Conservation (phyloP, 202 grass and related monocot species). For the Dendrocalamus latiflorus region DNA sequence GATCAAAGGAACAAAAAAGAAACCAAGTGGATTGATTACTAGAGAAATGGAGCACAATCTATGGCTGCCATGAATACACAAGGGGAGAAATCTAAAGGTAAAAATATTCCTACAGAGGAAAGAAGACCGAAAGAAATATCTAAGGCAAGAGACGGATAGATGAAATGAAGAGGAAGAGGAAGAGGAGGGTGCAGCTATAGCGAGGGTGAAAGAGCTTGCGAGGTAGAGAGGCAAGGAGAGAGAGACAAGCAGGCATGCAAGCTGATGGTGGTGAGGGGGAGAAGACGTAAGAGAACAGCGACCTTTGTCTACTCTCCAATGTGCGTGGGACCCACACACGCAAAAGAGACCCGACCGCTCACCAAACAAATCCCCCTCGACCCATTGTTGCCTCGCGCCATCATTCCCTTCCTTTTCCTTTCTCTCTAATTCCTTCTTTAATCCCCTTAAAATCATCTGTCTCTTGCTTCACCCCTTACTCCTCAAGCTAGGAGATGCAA, state of each 20-base stretch:
- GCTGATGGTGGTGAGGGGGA: not conserved
- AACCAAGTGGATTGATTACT: not conserved
- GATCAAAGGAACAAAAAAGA: not conserved
- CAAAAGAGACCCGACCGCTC: conserved; percentile 18
- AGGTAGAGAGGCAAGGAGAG: not conserved
- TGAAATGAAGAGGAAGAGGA: not conserved
- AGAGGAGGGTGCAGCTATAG: not conserved
- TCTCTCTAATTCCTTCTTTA: not conserved
- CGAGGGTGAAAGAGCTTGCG: conserved; percentile 19
- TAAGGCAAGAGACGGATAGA: not conserved
- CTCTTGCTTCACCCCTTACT: too few species aligned
- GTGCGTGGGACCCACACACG: conserved; percentile 8
- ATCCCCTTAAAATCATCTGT: too few species aligned
- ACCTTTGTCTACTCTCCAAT: conserved; percentile 7
- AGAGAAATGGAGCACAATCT: not conserved
- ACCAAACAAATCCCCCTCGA: conserved; percentile 52
- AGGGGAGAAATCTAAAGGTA: not conserved
- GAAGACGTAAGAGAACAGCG: conserved; percentile 59
- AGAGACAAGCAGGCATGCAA: not conserved
- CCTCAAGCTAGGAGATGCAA: too few species aligned
- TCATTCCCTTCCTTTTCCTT: conserved; percentile 23
- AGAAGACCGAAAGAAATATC: not conserved
- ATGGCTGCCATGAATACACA: conserved; percentile 12
- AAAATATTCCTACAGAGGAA: not conserved
- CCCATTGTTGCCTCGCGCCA: conserved; percentile 27